phyloP scores from a whole-genome alignment of 768 basidiomycete genomes.

The Cyclocybe cylindracea region DNA sequence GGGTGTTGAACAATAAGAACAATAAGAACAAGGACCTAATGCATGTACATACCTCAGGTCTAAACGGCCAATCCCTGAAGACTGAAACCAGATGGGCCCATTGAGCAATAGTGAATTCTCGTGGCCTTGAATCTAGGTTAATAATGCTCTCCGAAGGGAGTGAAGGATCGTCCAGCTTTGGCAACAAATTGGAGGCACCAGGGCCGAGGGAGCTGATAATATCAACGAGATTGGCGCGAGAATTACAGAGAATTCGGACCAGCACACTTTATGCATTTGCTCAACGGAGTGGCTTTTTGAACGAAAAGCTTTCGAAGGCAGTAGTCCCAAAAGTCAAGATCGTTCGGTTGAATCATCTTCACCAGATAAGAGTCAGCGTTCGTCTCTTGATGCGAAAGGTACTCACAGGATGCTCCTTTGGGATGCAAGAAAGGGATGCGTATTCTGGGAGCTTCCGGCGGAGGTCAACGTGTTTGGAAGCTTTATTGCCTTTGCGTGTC shows the following conservation, averaged over 20 bases:
- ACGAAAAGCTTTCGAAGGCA: conserved; percentile 80
- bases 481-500: conserved; percentile 11
- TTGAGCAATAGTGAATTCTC: conserved; percentile 58
- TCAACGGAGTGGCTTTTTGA: conserved; percentile 60
- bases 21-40: too few species aligned
- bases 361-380: neutral
- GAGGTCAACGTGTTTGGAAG: neutral
- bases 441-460: conserved; percentile 43
- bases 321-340: conserved; percentile 85
- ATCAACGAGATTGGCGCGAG: neutral
- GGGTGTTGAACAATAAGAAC: too few species aligned
- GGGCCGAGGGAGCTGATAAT: conserved; percentile 60
- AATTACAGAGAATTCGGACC: neutral
- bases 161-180: conserved; percentile 41
- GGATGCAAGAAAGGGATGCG: conserved; percentile 34
- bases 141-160: conserved; percentile 45
- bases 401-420: conserved; percentile 47
- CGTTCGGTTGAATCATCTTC: conserved; percentile 55
- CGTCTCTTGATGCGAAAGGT: neutral
- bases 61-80: conserved; percentile 89
- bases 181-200: conserved; percentile 60
- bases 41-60: conserved; percentile 58
- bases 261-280: conserved; percentile 61
- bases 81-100: conserved; percentile 74
- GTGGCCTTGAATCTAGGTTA: conserved; percentile 47